Evolutionary conservation across 2,329 filamentous ascomycete species (phyloP).

Genomic region (Calcarisporium arbuscula): DNA sequence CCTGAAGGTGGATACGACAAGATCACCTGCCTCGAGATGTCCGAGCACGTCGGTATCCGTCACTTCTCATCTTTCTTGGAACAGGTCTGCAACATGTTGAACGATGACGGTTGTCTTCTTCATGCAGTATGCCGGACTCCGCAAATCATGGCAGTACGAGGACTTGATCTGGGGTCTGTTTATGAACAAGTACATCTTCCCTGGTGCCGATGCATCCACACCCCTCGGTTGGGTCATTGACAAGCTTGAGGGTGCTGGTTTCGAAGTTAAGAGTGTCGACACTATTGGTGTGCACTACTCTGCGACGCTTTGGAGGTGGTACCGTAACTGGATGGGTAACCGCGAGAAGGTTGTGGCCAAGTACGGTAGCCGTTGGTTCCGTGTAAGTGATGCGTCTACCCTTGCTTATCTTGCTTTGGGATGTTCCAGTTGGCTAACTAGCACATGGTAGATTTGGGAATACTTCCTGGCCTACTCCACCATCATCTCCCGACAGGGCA

Average conservation of each 20-base stretch:
- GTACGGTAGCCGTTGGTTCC: constrained; percentile 93
- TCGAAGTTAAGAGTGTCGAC: constrained; percentile 83
- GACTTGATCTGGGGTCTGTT: constrained; percentile 97
- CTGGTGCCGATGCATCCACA: constrained; percentile 90
- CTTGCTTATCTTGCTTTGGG: not conserved
- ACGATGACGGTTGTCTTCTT: constrained; percentile 95
- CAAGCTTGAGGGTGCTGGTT: constrained; percentile 65
- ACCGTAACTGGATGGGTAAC: constrained; percentile 97
- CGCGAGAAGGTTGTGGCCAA: constrained; percentile 87
- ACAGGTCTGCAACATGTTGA: constrained; percentile 91
- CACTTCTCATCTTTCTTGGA: constrained; percentile 75
- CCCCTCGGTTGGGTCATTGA: constrained; percentile 84
- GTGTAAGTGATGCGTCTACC: constrained; percentile 50
- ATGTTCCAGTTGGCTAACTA: constrained; percentile 1
- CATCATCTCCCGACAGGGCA: constrained; percentile 79
- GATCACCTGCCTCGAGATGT: constrained; percentile 98
- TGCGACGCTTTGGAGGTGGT: constrained; percentile 95
- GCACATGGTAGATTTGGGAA: constrained; percentile 67
- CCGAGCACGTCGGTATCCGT: constrained; percentile 93
- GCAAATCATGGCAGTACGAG: constrained; percentile 96
- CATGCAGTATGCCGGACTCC: constrained; percentile 89
- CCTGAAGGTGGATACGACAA: constrained; percentile 71
- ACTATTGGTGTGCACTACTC: constrained; percentile 97
- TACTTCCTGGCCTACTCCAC: constrained; percentile 84
- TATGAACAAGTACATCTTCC: constrained; percentile 99